phyloP scores from a whole-genome alignment of 371 early-diverging fungal genomes.

The Lichtheimia ornata region DNA sequence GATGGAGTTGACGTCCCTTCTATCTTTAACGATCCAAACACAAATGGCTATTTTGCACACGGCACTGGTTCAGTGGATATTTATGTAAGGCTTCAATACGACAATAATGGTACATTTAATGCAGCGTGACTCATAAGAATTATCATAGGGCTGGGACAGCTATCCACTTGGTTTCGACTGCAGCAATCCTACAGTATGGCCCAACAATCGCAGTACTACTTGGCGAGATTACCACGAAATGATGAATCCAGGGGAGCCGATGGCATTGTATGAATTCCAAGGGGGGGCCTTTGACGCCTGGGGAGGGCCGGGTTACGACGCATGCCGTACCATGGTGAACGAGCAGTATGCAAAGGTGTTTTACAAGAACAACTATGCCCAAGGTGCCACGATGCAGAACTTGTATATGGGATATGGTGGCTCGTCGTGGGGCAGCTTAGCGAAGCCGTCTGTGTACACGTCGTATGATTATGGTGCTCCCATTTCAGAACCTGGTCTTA shows the following conservation, averaged over 20 bases:
- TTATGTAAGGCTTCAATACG: conserved; percentile 1
- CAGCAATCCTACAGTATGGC: conserved; percentile 14
- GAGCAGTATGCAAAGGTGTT: conserved; percentile 16
- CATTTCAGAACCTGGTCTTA: conserved; percentile 23
- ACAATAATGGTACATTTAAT: no score
- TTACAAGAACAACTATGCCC: conserved; percentile 20
- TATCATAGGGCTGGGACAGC: conserved; percentile 8
- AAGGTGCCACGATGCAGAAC: conserved; percentile 13
- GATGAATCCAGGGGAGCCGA: conserved; percentile 9
- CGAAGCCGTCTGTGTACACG: conserved; percentile 18
- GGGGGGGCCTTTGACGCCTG: conserved; percentile 19
- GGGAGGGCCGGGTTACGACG: conserved; percentile 13
- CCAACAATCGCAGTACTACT: background rate
- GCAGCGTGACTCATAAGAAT: no score
- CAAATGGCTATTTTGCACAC: conserved; percentile 2
- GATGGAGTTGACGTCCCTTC: conserved; percentile 16
- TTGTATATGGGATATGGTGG: conserved; percentile 17
- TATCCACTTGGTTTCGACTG: conserved; percentile 18
- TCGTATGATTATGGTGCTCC: conserved; percentile 30
- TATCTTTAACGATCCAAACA: conserved; percentile 8
- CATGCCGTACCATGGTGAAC: conserved; percentile 13
- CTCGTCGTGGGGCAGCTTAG: conserved; percentile 21
- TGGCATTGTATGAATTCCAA: conserved; percentile 21
- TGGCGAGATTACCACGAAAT: conserved; percentile 7
- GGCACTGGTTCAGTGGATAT: conserved; percentile 11